Percentiles rank a stretch among this genome's conserved stretches.
These are phyloP conservation scores for Brassica cretica DNA, from an alignment of 345 rosid species.

Conservation along the genomic window DNA sequence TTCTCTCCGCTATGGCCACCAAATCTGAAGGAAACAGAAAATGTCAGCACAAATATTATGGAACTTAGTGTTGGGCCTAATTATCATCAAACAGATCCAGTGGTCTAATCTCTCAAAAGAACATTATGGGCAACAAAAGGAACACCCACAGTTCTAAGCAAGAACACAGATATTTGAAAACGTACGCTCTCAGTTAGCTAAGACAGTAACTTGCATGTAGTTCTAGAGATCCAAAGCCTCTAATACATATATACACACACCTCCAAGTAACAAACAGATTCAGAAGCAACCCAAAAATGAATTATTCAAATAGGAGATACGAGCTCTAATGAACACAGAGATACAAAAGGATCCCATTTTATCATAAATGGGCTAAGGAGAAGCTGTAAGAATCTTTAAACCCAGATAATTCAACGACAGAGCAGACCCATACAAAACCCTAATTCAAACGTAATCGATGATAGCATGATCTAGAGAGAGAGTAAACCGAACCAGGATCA, in stretches of 20 bases:
- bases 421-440: too few species aligned
- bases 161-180: neutral
- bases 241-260: neutral
- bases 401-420: neutral
- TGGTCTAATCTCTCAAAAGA: neutral
- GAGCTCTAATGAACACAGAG: neutral
- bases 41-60: neutral
- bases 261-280: neutral
- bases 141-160: conserved; percentile 1
- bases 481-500: conserved; percentile 64
- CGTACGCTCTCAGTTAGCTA: neutral
- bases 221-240: neutral
- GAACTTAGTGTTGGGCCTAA: too few species aligned
- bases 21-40: conserved; percentile 54
- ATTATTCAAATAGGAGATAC: neutral
- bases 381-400: neutral
- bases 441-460: neutral
- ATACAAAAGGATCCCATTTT: neutral
- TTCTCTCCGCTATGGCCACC: conserved; percentile 86
- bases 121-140: neutral
- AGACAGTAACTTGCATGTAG: neutral
- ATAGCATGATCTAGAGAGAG: neutral
- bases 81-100: neutral
- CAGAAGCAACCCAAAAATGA: neutral
- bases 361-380: neutral